These are phyloP conservation scores for Peronospora farinosa DNA, from an alignment of 352 stramenopile species.

Conservation along the genomic window DNA sequence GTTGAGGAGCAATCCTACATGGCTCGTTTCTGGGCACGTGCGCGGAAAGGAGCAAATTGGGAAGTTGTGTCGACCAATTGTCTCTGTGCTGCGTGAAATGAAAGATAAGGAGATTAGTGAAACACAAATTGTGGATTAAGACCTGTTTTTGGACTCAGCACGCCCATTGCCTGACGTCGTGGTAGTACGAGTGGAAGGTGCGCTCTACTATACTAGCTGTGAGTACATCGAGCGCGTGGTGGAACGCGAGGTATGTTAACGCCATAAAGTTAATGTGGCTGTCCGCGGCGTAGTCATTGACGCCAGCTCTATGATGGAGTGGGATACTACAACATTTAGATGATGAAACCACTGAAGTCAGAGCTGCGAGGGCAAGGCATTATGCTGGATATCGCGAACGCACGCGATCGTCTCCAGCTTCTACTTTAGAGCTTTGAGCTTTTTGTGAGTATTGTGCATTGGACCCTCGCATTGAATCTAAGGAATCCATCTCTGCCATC, in stretches of 20 bases:
- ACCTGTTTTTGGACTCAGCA: slow-evolving; percentile 16
- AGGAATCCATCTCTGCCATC: slow-evolving; percentile 57
- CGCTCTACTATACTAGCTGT: slow-evolving; percentile 67
- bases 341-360: slow-evolving; percentile 75
- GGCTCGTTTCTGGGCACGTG: no score
- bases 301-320: slow-evolving; percentile 73
- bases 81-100: slow-evolving; percentile 39
- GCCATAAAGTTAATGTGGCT: slow-evolving; percentile 27
- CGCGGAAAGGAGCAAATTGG: no score
- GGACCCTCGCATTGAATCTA: slow-evolving; percentile 57
- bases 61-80: slow-evolving; percentile 39
- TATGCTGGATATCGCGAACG: slow-evolving; percentile 72
- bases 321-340: slow-evolving; percentile 79
- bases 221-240: slow-evolving; percentile 58
- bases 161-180: slow-evolving; percentile 39
- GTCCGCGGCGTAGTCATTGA: slow-evolving; percentile 66
- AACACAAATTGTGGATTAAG: slow-evolving; percentile 37
- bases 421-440: slow-evolving; percentile 63
- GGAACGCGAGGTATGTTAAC: slow-evolving; percentile 35
- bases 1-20: no score
- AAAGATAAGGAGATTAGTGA: slow-evolving; percentile 34
- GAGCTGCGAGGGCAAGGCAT: slow-evolving; percentile 52
- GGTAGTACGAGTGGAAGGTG: slow-evolving; percentile 52
- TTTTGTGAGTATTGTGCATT: slow-evolving; percentile 49
- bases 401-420: slow-evolving; percentile 53